Conservation (phyloP, 2,329 filamentous ascomycete species). For the Verticillium nubilum region DNA sequence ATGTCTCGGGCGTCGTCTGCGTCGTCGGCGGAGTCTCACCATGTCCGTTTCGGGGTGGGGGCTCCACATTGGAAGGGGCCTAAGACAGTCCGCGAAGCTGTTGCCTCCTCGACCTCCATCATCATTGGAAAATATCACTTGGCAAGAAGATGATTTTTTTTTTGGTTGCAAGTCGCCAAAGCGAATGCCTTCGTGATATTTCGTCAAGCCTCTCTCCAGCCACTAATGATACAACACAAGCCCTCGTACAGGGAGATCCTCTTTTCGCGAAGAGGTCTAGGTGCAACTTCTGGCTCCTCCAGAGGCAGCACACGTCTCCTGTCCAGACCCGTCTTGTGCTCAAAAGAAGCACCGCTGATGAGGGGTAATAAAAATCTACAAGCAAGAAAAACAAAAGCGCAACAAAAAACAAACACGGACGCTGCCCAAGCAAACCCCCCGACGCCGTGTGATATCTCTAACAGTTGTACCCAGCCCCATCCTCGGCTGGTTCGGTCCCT, state of each 20-base stretch:
- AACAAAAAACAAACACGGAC: slow-evolving; percentile 1
- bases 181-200: neutral
- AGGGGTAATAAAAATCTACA: neutral
- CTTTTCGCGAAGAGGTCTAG: neutral
- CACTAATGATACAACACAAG: slow-evolving; percentile 1
- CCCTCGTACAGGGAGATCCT: neutral
- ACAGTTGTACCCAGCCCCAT: neutral
- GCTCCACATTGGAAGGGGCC: neutral
- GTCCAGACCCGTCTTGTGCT: neutral
- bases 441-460: slow-evolving; percentile 4
- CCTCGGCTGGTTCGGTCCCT: neutral
- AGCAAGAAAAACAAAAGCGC: slow-evolving; percentile 2
- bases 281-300: neutral
- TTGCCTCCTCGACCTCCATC: neutral
- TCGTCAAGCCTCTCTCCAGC: neutral
- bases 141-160: neutral
- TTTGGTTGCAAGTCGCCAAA: neutral
- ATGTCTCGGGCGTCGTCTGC: neutral
- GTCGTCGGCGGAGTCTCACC: neutral
- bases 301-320: neutral
- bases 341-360: neutral
- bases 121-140: neutral
- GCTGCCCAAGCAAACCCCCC: slow-evolving; percentile 1
- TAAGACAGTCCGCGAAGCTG: neutral
- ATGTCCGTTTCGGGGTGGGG: neutral